phyloP scores from a whole-genome alignment of 352 stramenopile genomes.

The Thalassiosira mediterranea region DNA sequence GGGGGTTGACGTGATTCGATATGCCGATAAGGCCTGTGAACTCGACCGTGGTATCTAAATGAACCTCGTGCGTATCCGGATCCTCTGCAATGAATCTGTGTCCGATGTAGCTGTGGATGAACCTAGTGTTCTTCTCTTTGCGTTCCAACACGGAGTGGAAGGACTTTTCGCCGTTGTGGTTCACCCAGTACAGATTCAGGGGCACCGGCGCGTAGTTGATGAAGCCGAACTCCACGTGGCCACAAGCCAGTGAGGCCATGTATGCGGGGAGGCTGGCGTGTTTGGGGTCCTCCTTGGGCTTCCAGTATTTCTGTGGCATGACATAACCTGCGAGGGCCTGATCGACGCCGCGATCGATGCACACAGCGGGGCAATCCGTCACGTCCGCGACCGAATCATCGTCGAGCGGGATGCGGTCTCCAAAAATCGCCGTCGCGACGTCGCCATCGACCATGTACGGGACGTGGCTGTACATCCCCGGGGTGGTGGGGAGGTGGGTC shows the following conservation, averaged over 20 bases:
- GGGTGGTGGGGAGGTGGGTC: not conserved
- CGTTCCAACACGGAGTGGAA: conserved; percentile 41
- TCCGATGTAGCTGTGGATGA: conserved; percentile 63
- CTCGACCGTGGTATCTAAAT: conserved; percentile 54
- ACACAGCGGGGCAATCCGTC: conserved; percentile 42
- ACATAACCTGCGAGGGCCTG: conserved; percentile 33
- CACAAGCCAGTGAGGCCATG: conserved; percentile 32
- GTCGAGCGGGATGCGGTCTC: not conserved
- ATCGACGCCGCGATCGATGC: conserved; percentile 62
- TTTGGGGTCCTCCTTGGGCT: conserved; percentile 10
- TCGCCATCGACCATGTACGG: conserved; percentile 38
- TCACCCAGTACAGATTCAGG: conserved; percentile 62
- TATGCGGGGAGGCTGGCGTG: conserved; percentile 15
- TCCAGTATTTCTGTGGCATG: conserved; percentile 61
- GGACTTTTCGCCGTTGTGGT: conserved; percentile 8
- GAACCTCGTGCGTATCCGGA: conserved; percentile 33
- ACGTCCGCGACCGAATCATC: conserved; percentile 2
- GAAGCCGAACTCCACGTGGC: conserved; percentile 57
- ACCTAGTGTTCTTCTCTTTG: conserved; percentile 68
- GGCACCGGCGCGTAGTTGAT: conserved; percentile 63
- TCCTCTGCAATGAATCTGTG: conserved; percentile 67
- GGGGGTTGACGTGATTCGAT: conserved; percentile 51
- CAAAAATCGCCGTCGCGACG: conserved; percentile 31
- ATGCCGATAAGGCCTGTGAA: conserved; percentile 52
- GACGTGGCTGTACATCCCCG: conserved; percentile 25